Evolutionary conservation across 2,329 filamentous ascomycete genomes (phyloP), one percentile per base, ranked within the genome.

Genomic region (Cordyceps farinosa): DNA sequence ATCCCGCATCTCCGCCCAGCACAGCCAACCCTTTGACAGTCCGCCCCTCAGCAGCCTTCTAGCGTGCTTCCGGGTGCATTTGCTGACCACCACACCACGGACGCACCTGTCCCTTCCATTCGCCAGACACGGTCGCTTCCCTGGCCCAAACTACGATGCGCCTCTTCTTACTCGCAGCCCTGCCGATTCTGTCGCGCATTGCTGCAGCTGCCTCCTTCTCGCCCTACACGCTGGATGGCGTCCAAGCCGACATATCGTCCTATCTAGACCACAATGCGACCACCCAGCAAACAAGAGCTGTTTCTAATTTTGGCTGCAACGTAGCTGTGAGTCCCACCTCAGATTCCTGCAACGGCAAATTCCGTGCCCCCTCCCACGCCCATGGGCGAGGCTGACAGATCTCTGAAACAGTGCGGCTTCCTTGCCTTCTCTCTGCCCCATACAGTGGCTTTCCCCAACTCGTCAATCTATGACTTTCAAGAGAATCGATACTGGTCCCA

Each of bases 401-500:
- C 9, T 17, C 11, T 17, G 22, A 42, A 32, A 42, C 56, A 69
- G 67, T 70, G 69, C 47, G 64, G 63, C 58, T 70, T 70, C 47
- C 61, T 70, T 10, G 63, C 64, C 30, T 67, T 66, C 51, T 30
- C 61, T n/a, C 30, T 51, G 17, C 66, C 66, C 8, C 13, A 48
- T 5, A 58, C 52, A 9, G 42, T 70, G 29, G 65, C 66, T 3
- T 67, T 65, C 38, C 69, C 66, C 11, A 53, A 66, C 5, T 66
- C 63, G 38, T 36, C 63, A 36, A 58, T 15, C 29, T 70, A 70
- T 50, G 38, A 64, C 17, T 58, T 65, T 34, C 63, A 68, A 38
- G 64, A 70, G 54, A 67, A 66, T 17, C 57, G 62, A 30, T 69
- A 69, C 59, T 70, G 66, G 68, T 69, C 68, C 32, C 67, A 70